Conservation (phyloP, 2,329 filamentous ascomycete species). For the Clonostachys rosea region DNA sequence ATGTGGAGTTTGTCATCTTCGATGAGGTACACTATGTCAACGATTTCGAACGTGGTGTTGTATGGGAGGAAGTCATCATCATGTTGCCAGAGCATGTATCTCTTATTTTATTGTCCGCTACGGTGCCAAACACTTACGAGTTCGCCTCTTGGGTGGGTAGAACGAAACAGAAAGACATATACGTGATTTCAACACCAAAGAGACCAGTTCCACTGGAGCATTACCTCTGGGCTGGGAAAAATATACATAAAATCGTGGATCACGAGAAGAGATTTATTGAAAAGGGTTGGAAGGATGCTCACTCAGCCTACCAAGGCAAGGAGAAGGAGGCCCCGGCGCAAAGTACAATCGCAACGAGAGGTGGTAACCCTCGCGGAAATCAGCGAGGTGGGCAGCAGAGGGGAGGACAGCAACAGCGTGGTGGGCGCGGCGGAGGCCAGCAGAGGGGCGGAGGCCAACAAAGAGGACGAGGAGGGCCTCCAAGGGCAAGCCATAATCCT, state of each 20-base stretch:
- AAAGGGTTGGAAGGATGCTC: slow-evolving; percentile 91
- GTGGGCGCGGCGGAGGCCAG: slow-evolving; percentile 36
- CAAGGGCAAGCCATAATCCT: slow-evolving; percentile 55
- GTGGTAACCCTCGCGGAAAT: slow-evolving; percentile 27
- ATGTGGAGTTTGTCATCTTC: slow-evolving; percentile 98
- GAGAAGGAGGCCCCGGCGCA: slow-evolving; percentile 61
- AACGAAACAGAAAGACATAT: slow-evolving; percentile 98
- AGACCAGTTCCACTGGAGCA: slow-evolving; percentile 92
- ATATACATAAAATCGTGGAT: slow-evolving; percentile 91
- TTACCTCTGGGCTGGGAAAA: slow-evolving; percentile 91
- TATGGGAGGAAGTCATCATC: slow-evolving; percentile 99
- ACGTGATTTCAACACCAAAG: slow-evolving; percentile 96
- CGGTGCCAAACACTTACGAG: slow-evolving; percentile 94
- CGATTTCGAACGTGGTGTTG: slow-evolving; percentile 89
- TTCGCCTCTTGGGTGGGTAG: slow-evolving; percentile 98
- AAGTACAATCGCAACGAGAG: slow-evolving; percentile 25
- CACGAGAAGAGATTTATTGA: slow-evolving; percentile 89
- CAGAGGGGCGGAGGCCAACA: slow-evolving; percentile 47
- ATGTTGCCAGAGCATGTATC: slow-evolving; percentile 98
- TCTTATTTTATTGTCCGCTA: slow-evolving; percentile 89
- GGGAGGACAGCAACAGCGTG: slow-evolving; percentile 39
- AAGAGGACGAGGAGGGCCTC: slow-evolving; percentile 46
- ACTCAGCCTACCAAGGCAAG: slow-evolving; percentile 73
- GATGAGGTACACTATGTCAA: slow-evolving; percentile 99
- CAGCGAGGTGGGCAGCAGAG: slow-evolving; percentile 40